Percentiles rank a stretch among this genome's conserved stretches.
Evolutionary conservation across 2,329 filamentous ascomycete species (phyloP).

Genomic region (Coniochaeta prunicola): DNA sequence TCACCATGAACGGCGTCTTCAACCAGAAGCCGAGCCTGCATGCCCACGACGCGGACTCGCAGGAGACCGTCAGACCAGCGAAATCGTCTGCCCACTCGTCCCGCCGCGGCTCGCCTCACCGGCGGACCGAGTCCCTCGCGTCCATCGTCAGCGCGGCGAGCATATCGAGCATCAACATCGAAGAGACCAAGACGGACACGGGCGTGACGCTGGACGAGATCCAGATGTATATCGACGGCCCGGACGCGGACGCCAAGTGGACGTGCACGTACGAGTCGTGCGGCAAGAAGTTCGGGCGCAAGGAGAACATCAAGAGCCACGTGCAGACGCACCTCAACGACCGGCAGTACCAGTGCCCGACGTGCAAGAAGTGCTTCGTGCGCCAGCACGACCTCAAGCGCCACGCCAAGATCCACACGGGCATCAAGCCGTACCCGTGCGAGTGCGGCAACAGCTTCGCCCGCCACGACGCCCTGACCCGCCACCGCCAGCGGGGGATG

Average conservation of each 20-base stretch:
- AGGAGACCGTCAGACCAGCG: conserved; percentile 1
- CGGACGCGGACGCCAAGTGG: conserved; percentile 73
- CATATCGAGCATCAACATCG: conserved; percentile 56
- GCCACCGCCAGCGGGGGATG: conserved; percentile 92
- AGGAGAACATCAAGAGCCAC: conserved; percentile 98
- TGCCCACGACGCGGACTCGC: conserved; percentile 18
- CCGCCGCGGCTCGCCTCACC: conserved; percentile 31
- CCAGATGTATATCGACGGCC: conserved; percentile 63
- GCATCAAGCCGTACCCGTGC: conserved; percentile 91
- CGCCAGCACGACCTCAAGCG: conserved; percentile 95
- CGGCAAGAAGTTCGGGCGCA: conserved; percentile 85
- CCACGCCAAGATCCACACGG: conserved; percentile 95
- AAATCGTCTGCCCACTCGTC: conserved; percentile 10
- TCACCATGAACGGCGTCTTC: conserved; percentile 28
- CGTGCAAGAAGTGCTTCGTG: conserved; percentile 92
- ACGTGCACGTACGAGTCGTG: conserved; percentile 71
- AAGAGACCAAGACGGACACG: conserved; percentile 64
- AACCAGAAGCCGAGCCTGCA: conserved; percentile 32
- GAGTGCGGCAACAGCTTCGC: conserved; percentile 93
- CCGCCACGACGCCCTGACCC: conserved; percentile 87
- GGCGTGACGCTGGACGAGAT: conserved; percentile 86
- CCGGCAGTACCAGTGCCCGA: conserved; percentile 87
- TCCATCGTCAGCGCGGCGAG: conserved; percentile 51
- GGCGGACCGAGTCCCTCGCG: conserved; percentile 52
- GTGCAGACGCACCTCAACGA: conserved; percentile 97